phyloP scores from a whole-genome alignment of 495 filamentous ascomycete genomes.

The Aspergillus biplanus region DNA sequence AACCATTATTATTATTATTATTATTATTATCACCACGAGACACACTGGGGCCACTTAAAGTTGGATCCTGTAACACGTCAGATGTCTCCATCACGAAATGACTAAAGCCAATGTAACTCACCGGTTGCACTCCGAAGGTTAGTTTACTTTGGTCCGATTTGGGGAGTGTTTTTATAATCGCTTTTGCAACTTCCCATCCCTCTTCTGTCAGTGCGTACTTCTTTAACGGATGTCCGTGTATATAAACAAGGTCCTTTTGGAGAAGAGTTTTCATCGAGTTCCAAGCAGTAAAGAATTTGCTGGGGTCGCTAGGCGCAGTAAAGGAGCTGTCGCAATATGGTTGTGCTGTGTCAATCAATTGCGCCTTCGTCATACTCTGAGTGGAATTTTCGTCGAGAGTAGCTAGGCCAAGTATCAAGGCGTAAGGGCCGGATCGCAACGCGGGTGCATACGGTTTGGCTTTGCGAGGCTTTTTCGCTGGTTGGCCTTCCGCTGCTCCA shows the following conservation, averaged over 20 bases:
- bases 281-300: conserved; percentile 81
- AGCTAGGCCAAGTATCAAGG: conserved; percentile 69
- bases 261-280: conserved; percentile 80
- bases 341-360: conserved; percentile 72
- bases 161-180: conserved; percentile 58
- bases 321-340: conserved; percentile 76
- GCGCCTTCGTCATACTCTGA: conserved; percentile 65
- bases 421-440: conserved; percentile 75
- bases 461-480: conserved; percentile 68
- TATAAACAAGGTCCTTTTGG: conserved; percentile 75
- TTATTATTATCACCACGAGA: conserved; percentile 2
- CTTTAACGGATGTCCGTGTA: conserved; percentile 67
- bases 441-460: conserved; percentile 71
- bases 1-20: neutral
- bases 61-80: conserved; percentile 15
- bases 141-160: conserved; percentile 26
- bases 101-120: conserved; percentile 11
- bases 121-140: conserved; percentile 24
- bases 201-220: conserved; percentile 76
- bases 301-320: conserved; percentile 66
- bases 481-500: conserved; percentile 38
- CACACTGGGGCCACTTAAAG: neutral
- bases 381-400: conserved; percentile 57
- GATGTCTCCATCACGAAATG: neutral
- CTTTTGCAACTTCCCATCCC: conserved; percentile 76